Evolutionary conservation across 345 rosid species (phyloP).

Genomic region (Aegle marmelos): DNA sequence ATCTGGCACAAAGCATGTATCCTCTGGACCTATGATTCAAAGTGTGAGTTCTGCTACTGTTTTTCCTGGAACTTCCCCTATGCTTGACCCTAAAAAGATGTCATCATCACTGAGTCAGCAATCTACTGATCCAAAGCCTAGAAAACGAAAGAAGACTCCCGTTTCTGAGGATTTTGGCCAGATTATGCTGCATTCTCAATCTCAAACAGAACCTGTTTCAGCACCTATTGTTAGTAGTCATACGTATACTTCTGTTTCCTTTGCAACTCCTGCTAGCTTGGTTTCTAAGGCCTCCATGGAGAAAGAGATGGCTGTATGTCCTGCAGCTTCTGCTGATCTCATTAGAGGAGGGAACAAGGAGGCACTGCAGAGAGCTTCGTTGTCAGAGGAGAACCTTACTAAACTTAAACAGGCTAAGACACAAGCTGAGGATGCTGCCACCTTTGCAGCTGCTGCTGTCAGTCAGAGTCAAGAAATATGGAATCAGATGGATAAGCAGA

Average conservation of each 20-base stretch:
- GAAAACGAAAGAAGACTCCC: conserved; percentile 74
- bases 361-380: conserved; percentile 35
- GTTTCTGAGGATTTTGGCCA: conserved; percentile 46
- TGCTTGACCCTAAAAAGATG: conserved; percentile 42
- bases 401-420: conserved; percentile 66
- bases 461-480: conserved; percentile 65
- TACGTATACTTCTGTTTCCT: conserved; percentile 36
- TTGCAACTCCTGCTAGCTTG: conserved; percentile 35
- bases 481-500: conserved; percentile 66
- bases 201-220: conserved; percentile 35
- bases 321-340: conserved; percentile 37
- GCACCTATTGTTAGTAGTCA: conserved; percentile 40
- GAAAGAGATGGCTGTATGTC: conserved; percentile 39
- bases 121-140: conserved; percentile 56
- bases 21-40: conserved; percentile 32
- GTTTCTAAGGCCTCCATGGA: conserved; percentile 38
- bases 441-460: conserved; percentile 75
- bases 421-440: conserved; percentile 86
- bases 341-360: conserved; percentile 33
- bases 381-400: conserved; percentile 60
- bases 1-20: conserved; percentile 44
- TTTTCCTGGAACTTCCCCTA: conserved; percentile 39
- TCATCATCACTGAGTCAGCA: conserved; percentile 44
- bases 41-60: conserved; percentile 41
- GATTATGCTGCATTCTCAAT: conserved; percentile 40